Conservation (phyloP, 768 basidiomycete species). For the Trichaptum fuscoviolaceum region DNA sequence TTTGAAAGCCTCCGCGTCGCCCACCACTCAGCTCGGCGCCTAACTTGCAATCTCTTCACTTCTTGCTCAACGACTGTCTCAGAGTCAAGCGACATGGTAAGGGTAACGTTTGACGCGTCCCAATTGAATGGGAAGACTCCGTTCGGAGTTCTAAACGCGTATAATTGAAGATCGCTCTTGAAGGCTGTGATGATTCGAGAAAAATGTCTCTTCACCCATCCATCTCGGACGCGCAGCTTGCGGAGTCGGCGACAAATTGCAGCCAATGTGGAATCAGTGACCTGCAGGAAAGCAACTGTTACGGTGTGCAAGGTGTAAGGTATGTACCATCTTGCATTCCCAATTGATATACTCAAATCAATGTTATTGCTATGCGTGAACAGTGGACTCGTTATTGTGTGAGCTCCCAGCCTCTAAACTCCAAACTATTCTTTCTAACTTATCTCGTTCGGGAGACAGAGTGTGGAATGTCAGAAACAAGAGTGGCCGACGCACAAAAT, state of each 20-base stretch:
- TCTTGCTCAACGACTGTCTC: conserved; percentile 62
- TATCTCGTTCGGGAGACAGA: not conserved
- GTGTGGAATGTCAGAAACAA: not conserved
- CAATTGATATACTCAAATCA: not conserved
- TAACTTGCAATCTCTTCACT: conserved; percentile 51
- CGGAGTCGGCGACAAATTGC: not conserved
- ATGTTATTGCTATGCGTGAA: not conserved
- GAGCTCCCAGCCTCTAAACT: not conserved
- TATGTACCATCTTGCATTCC: not conserved
- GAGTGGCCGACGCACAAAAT: conserved; percentile 6
- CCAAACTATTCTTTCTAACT: not conserved
- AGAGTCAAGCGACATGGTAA: conserved; percentile 31
- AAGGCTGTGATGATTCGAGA: not conserved
- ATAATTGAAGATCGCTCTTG: not conserved
- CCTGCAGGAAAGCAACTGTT: not conserved
- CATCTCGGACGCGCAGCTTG: conserved; percentile 1
- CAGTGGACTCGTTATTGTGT: conserved; percentile 6
- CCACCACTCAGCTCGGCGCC: conserved; percentile 91
- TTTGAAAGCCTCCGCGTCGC: conserved; percentile 64
- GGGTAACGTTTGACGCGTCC: not conserved
- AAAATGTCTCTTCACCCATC: conserved; percentile 4
- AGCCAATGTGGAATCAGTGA: conserved; percentile 1
- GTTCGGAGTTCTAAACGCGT: not conserved
- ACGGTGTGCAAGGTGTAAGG: conserved; percentile 4
- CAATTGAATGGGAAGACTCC: not conserved